Evolutionary conservation across 2,329 filamentous ascomycete genomes (phyloP).

Genomic region (Ceratocystiopsis minuta): DNA sequence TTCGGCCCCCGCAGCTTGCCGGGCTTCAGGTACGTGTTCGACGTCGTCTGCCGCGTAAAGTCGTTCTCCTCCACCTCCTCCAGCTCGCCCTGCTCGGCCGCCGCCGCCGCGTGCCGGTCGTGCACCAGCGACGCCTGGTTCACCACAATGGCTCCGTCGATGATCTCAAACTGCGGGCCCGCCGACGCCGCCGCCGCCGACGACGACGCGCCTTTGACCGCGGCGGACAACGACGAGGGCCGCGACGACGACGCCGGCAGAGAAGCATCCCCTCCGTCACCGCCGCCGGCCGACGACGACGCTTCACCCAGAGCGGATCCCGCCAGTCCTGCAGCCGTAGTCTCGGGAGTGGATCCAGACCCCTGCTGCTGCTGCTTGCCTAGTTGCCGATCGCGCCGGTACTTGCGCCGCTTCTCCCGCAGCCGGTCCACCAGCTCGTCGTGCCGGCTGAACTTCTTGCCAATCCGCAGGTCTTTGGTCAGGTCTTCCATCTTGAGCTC

Average conservation of each 20-base stretch:
- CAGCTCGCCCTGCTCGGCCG: slow-evolving; percentile 30
- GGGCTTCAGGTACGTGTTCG: slow-evolving; percentile 43
- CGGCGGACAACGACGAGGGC: background rate
- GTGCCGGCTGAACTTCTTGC: slow-evolving; percentile 58
- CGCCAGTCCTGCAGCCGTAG: too few relatives aligned
- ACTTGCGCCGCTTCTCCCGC: slow-evolving; percentile 21
- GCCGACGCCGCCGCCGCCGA: slow-evolving; percentile 13
- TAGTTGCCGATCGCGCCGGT: slow-evolving; percentile 18
- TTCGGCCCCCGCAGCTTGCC: slow-evolving; percentile 46
- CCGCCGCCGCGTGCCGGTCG: slow-evolving; percentile 47
- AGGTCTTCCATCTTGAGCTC: slow-evolving; percentile 56
- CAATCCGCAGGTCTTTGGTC: slow-evolving; percentile 49
- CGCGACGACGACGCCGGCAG: background rate
- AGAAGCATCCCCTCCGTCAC: background rate
- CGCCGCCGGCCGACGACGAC: slow-evolving; percentile 7
- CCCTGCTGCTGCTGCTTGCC: slow-evolving; percentile 17
- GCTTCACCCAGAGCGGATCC: too few relatives aligned
- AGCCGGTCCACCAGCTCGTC: slow-evolving; percentile 54
- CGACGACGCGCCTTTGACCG: background rate
- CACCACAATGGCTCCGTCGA: slow-evolving; percentile 56
- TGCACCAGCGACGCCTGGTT: slow-evolving; percentile 50
- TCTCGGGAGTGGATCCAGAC: background rate
- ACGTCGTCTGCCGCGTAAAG: slow-evolving; percentile 54
- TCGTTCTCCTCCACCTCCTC: slow-evolving; percentile 62
- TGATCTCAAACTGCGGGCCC: slow-evolving; percentile 41